phyloP scores from a whole-genome alignment of 306 rosid species.

The Ziziphus jujuba region DNA sequence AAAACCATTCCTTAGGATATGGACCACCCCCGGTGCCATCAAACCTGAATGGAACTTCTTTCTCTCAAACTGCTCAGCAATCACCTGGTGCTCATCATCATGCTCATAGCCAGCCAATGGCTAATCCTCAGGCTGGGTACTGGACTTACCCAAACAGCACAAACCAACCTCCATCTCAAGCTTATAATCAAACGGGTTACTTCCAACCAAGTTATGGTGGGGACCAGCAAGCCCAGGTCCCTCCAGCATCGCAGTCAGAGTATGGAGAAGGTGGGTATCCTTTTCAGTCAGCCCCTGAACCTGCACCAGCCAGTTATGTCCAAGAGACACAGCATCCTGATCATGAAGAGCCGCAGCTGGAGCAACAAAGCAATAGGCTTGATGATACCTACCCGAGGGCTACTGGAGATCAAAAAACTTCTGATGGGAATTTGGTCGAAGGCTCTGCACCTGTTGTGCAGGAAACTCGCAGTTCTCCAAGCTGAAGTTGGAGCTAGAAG shows the following conservation, averaged over 20 bases:
- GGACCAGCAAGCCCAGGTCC: conserved; percentile 29
- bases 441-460: conserved; percentile 24
- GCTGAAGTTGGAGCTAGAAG: conserved; percentile 22
- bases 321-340: conserved; percentile 22
- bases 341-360: conserved; percentile 17
- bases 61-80: conserved; percentile 33
- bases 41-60: conserved; percentile 21
- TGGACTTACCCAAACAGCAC: conserved; percentile 41
- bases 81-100: conserved; percentile 21
- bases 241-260: conserved; percentile 19
- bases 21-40: conserved; percentile 34
- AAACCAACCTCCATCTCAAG: conserved; percentile 31
- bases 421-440: conserved; percentile 22
- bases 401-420: conserved; percentile 21
- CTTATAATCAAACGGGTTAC: conserved; percentile 35
- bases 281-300: conserved; percentile 27
- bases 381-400: conserved; percentile 24
- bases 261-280: conserved; percentile 38
- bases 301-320: conserved; percentile 10
- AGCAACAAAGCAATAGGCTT: conserved; percentile 23
- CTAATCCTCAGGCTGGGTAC: conserved; percentile 35
- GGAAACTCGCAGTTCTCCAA: conserved; percentile 29
- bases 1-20: conserved; percentile 28
- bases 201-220: conserved; percentile 36
- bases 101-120: conserved; percentile 30